A percentile compares a stretch with the other conserved stretches of the same genome.
Conservation (phyloP, 2,329 filamentous ascomycete genomes). For the Aureobasidium sp. region DNA sequence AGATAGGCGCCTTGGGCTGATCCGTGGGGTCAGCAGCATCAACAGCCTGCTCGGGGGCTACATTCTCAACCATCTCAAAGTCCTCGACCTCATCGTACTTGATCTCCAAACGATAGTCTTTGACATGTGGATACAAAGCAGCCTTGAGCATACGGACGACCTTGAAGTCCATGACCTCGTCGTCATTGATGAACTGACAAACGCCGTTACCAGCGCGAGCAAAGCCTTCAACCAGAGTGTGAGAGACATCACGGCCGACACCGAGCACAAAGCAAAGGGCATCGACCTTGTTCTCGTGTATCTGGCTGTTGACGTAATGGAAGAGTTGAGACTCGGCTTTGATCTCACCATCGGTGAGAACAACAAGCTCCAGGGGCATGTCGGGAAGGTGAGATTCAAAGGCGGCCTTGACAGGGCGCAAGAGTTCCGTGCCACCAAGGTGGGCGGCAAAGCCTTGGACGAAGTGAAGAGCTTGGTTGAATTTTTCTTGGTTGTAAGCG, state of each 20-base stretch:
- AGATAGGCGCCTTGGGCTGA: constrained; percentile 37
- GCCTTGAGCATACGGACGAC: constrained; percentile 67
- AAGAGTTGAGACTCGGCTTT: constrained; percentile 43
- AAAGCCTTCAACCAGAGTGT: constrained; percentile 50
- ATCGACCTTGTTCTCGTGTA: constrained; percentile 31
- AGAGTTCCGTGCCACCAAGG: constrained; percentile 48
- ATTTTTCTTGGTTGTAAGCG: constrained; percentile 37
- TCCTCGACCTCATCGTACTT: constrained; percentile 46
- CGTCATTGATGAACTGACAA: constrained; percentile 50
- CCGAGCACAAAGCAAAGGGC: constrained; percentile 50
- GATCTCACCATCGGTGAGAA: constrained; percentile 50
- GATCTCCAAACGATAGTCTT: constrained; percentile 54
- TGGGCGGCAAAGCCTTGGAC: constrained; percentile 35
- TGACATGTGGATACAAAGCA: constrained; percentile 56
- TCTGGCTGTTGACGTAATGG: constrained; percentile 37
- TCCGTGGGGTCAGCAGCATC: background rate
- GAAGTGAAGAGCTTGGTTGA: constrained; percentile 36
- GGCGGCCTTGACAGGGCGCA: constrained; percentile 37
- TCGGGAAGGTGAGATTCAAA: constrained; percentile 39
- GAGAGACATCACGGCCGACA: constrained; percentile 46
- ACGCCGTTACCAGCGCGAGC: constrained; percentile 51
- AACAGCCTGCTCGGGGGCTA: background rate
- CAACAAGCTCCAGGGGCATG: constrained; percentile 43
- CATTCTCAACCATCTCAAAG: constrained; percentile 54
- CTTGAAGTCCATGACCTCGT: constrained; percentile 60